Percentiles rank a stretch among this genome's conserved stretches.
These are phyloP conservation scores for Sanghuangporus weigelae DNA, from an alignment of 1,284 basidiomycete species.

Conservation along the genomic window DNA sequence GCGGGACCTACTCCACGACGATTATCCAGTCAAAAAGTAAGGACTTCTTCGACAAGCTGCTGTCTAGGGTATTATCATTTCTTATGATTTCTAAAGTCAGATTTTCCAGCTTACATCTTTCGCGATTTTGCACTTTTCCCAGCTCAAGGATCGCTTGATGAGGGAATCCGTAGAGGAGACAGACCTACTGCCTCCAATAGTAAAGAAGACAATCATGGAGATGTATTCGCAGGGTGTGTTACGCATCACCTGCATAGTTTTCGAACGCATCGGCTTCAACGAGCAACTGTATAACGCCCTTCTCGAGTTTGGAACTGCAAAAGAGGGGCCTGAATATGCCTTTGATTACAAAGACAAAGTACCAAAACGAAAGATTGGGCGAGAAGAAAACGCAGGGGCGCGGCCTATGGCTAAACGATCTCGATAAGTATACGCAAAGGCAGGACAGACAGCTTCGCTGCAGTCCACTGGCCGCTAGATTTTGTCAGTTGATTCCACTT, in stretches of 20 bases:
- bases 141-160: background rate
- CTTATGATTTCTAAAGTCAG: no score
- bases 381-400: no score
- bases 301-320: background rate
- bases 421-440: no score
- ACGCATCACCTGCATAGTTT: background rate
- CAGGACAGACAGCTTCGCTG: no score
- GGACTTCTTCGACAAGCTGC: background rate
- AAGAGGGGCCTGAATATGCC: no score
- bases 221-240: background rate
- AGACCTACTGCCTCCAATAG: conserved; percentile 1
- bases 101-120: no score
- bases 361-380: no score
- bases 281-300: background rate
- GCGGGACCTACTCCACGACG: background rate
- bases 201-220: background rate
- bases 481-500: no score
- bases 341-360: no score
- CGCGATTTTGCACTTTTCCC: background rate
- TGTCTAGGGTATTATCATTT: background rate
- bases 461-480: no score
- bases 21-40: background rate
- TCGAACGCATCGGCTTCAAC: conserved; percentile 3
- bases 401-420: no score
- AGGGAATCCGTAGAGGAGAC: background rate